phyloP scores from a whole-genome alignment of 208 protist genomes.

The Acanthamoeba sp. region DNA sequence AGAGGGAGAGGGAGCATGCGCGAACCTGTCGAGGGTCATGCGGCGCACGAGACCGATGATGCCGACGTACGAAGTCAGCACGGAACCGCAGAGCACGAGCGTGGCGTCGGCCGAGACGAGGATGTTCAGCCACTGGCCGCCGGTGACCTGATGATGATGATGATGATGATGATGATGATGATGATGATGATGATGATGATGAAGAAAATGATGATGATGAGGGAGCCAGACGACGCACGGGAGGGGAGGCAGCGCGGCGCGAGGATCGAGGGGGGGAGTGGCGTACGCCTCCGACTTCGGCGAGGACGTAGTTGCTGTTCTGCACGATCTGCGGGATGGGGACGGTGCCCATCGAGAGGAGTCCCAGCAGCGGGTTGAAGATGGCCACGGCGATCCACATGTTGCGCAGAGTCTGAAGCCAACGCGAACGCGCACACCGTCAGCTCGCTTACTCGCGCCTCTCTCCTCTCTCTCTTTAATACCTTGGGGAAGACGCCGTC shows the following conservation, averaged over 20 bases:
- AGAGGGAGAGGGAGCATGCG: too few relatives aligned
- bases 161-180: too few relatives aligned
- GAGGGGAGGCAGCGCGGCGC: too few relatives aligned
- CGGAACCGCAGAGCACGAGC: constrained; percentile 90
- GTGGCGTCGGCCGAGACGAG: constrained; percentile 88
- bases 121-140: constrained; percentile 75
- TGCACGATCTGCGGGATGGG: constrained; percentile 37
- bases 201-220: not conserved
- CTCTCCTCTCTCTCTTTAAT: too few relatives aligned
- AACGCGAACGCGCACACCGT: not conserved
- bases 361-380: constrained; percentile 89
- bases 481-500: constrained; percentile 90
- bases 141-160: not conserved
- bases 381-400: constrained; percentile 90
- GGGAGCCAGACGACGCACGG: too few relatives aligned
- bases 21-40: constrained; percentile 89
- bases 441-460: too few relatives aligned
- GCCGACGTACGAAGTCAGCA: constrained; percentile 93
- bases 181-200: too few relatives aligned
- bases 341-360: constrained; percentile 79
- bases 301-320: constrained; percentile 65
- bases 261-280: too few relatives aligned
- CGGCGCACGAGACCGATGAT: constrained; percentile 88
- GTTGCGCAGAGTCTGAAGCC: constrained; percentile 87
- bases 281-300: constrained; percentile 46